Percentiles rank a stretch among this genome's conserved stretches.
phyloP scores from a whole-genome alignment of 2,329 filamentous ascomycete species.

The Aschersonia sp. region DNA sequence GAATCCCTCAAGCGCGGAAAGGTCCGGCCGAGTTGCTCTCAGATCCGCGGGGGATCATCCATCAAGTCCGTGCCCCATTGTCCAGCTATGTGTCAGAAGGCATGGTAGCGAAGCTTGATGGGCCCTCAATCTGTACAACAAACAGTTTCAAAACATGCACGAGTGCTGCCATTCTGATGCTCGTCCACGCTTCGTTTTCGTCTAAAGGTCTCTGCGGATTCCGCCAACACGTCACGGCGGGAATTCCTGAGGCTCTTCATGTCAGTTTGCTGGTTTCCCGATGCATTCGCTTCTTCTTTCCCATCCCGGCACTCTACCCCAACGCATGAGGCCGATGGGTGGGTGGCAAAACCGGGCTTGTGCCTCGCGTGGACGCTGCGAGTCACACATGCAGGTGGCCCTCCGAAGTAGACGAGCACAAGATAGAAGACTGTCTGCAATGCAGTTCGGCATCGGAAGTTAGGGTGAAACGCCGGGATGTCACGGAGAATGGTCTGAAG shows the following conservation, averaged over 20 bases:
- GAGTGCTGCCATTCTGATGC: neutral
- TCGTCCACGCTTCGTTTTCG: neutral
- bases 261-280: constrained; percentile 9
- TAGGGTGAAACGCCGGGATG: neutral
- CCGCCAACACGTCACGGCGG: neutral
- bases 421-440: neutral
- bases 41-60: neutral
- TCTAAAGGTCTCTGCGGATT: neutral
- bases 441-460: neutral
- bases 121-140: constrained; percentile 1
- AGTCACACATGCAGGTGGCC: neutral
- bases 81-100: neutral
- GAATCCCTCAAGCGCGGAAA: neutral
- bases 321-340: neutral
- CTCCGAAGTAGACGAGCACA: neutral
- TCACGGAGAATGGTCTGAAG: neutral
- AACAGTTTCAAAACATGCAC: constrained; percentile 4
- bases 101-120: neutral
- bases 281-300: constrained; percentile 27
- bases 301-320: constrained; percentile 3
- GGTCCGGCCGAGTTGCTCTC: neutral
- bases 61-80: neutral
- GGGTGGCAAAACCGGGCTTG: neutral
- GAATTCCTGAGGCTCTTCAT: neutral
- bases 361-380: neutral